These are phyloP conservation scores for Pseudogymnoascus sp. DNA, from an alignment of 2,329 filamentous ascomycete genomes.

Conservation along the genomic window DNA sequence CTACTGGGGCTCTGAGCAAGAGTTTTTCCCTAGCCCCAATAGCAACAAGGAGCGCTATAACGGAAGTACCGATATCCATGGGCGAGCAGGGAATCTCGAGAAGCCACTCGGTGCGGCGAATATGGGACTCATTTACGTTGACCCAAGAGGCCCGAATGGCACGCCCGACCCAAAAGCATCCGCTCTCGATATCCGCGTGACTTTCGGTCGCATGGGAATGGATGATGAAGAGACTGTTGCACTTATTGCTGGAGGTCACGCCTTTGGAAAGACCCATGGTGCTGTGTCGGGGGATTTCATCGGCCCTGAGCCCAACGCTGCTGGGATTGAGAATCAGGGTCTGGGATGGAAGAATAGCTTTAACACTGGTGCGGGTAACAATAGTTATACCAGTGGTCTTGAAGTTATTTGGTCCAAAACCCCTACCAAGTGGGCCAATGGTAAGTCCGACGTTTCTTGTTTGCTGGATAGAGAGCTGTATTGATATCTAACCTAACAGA, in stretches of 20 bases:
- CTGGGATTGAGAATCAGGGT: conserved; percentile 41
- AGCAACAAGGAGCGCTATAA: conserved; percentile 42
- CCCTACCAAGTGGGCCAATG: conserved; percentile 48
- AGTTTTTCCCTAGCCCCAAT: conserved; percentile 43
- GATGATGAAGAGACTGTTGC: conserved; percentile 54
- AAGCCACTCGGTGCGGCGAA: conserved; percentile 46
- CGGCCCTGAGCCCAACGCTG: conserved; percentile 43
- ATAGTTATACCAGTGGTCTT: conserved; percentile 48
- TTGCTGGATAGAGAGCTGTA: background rate
- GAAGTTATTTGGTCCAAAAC: conserved; percentile 52
- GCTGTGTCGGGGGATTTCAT: conserved; percentile 43
- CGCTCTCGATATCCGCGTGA: conserved; percentile 48
- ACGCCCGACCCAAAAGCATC: conserved; percentile 46
- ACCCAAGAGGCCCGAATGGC: conserved; percentile 51
- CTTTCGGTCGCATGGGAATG: conserved; percentile 55
- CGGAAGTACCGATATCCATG: conserved; percentile 29
- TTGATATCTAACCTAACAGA: conserved; percentile 14
- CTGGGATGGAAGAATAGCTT: conserved; percentile 46
- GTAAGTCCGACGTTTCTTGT: background rate
- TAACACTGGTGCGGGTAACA: conserved; percentile 41
- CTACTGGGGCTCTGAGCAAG: conserved; percentile 52
- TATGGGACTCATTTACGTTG: conserved; percentile 56
- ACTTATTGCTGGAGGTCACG: conserved; percentile 50
- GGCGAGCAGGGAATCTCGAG: conserved; percentile 28
- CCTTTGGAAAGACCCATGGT: conserved; percentile 54